Base-by-base conservation (phyloP, 1,139 yeast species). In the Candida neerlandica region DNA sequence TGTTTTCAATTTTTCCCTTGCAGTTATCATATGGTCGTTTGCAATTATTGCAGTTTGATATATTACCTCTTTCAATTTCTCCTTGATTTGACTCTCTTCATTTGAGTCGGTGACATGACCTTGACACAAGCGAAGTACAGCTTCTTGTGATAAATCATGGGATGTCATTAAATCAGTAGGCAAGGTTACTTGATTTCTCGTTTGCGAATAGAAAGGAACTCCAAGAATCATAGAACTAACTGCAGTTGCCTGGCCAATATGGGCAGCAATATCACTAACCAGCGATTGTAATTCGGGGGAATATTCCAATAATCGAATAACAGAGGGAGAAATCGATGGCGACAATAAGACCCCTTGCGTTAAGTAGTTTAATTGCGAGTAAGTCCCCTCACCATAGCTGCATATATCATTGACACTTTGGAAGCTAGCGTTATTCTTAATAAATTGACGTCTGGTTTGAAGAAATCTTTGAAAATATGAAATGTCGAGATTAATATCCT, bases 161-260 rank as follows among this genome's bases (percentile, higher is more conserved):
- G 74, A 70, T 1, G 84, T 73, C 81, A 88, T 73, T 12, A 81
- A 47, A 49, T 86, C 89, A 2, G 82, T 64, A 0, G 96, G 96
- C 40, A 89, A 65, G 12, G 82, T 73, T n/a, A 81, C 67, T 49
- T 75, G 78, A 53, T 80, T 79, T 40, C 80, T 73, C 40, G 71
- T 62, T 12, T 66, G 59, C 0, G 88, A 85, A 63, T 83, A 85
- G 64, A 78, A 88, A 21, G 75, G 72, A 48, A 84, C 64, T 0
- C 89, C 90, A 47, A 86, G 71, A 11, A 89, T 73, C 70, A 83
- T 76, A 1, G 88, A 77, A 1, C 90, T 85, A 5, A 89, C 74
- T 0, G 91, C 85, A 1, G 86, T 82, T 1, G 95, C 89, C 63
- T 89, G 96, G 3, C 96, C 96, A 32, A 89, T 70, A 65, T 89